Evolutionary conservation across 2,329 filamentous ascomycete species (phyloP).

Genomic region (Cryphonectria naterciae): DNA sequence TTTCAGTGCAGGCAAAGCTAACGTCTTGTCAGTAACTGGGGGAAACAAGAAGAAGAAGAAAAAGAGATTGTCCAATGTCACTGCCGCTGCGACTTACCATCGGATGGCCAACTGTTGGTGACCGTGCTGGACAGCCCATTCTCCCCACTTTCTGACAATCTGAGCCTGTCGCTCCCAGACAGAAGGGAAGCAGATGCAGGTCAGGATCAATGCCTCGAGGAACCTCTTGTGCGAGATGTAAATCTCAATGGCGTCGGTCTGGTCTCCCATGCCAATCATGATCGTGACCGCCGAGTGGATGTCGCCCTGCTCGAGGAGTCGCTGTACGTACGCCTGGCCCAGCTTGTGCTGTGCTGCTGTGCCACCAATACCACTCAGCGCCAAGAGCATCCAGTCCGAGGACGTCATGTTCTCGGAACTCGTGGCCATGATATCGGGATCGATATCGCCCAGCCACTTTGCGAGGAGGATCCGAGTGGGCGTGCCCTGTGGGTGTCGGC

Average conservation of each 20-base stretch:
- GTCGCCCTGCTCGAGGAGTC: conserved; percentile 86
- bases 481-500: conserved; percentile 72
- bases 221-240: conserved; percentile 90
- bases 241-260: conserved; percentile 93
- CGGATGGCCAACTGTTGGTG: conserved; percentile 90
- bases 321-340: conserved; percentile 86
- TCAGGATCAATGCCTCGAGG: conserved; percentile 90
- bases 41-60: neutral
- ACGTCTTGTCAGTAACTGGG: neutral
- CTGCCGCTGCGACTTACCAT: conserved; percentile 53
- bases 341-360: conserved; percentile 84
- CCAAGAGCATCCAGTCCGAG: conserved; percentile 95
- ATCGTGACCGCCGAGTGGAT: conserved; percentile 91
- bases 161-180: conserved; percentile 92
- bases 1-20: conserved; percentile 84
- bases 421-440: conserved; percentile 78
- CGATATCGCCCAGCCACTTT: conserved; percentile 90
- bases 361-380: conserved; percentile 83
- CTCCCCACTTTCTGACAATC: conserved; percentile 92
- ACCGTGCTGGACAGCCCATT: conserved; percentile 83
- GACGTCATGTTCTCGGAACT: conserved; percentile 87
- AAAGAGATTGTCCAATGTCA: neutral
- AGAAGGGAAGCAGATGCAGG: conserved; percentile 77
- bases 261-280: conserved; percentile 87
- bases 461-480: conserved; percentile 80